Evolutionary conservation across 306 rosid species (phyloP), one percentile per base, ranked within the genome.

Genomic region (Fragaria nilgerrensis): DNA sequence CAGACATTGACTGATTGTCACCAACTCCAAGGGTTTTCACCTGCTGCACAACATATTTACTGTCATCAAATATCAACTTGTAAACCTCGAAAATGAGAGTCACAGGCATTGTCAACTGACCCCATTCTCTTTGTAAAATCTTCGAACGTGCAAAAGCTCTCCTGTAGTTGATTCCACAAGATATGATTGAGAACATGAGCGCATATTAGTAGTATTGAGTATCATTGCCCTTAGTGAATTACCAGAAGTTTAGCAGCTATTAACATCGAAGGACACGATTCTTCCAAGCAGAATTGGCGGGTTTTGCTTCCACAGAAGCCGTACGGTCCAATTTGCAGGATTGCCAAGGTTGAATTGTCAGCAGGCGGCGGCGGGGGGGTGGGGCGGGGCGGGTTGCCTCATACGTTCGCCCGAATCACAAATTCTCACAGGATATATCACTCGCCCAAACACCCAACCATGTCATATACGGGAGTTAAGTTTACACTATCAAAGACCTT

Each of bases 121-220:
- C 3, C 65, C 36, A 4, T 58, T 55, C 29, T n/a, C 27, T 56
- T 1, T 56, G 14, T 36, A 56, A 56, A n/a, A 50, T 11, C 22
- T 32, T 5, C 19, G 23, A 70, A 47, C 22, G 20, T 27, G 58
- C 14, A 70, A 27, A 9, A 70, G 22, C 39, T 70, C 23, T 48
- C 61, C 61, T 20, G 27, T 1, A 37, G 75, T 70, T 70, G 75
- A 70, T 48, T 47, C 43, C 23, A 70, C 59, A 29, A 70, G 59
- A 70, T 45, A 69, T 68, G 64, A 22, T 22, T 58, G 64, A 58
- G 16, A 22, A 22, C 32, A 2, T 8, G 32, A 3, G 62, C 27
- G 25, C 25, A 53, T 20, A 20, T 7, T 0, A n/a, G 3, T n/a
- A 55, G 62, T 5, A 27, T 4, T 10, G 36, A 10, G 16, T 59